Percentiles rank a stretch among this genome's conserved stretches.
phyloP scores from a whole-genome alignment of 768 basidiomycete species.

The Brasilioporus rufonigricans region DNA sequence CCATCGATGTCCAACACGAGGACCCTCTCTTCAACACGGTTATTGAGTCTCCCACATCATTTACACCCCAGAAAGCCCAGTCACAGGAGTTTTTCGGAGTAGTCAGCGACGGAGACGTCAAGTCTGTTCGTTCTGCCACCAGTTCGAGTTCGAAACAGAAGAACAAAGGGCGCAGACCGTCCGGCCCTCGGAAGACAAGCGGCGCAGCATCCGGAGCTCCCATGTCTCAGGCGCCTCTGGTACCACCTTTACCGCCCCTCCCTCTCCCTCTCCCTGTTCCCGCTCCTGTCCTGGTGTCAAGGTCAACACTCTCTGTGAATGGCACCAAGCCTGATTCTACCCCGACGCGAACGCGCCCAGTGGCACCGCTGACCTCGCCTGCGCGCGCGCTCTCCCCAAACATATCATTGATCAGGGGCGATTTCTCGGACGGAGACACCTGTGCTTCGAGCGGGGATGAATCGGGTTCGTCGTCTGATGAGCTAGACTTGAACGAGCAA shows the following conservation, averaged over 20 bases:
- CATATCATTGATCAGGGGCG: conserved; percentile 19
- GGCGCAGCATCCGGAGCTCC: conserved; percentile 64
- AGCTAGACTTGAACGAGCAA: conserved; percentile 40
- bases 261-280: conserved; percentile 19
- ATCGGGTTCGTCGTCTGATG: conserved; percentile 34
- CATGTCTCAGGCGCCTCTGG: conserved; percentile 57
- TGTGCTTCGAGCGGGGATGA: conserved; percentile 28
- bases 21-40: conserved; percentile 10
- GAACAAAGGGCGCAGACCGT: conserved; percentile 13
- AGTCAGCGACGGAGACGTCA: conserved; percentile 24
- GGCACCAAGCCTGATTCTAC: conserved; percentile 11
- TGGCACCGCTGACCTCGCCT: conserved; percentile 10
- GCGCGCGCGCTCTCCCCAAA: conserved; percentile 15
- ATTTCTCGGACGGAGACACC: conserved; percentile 30
- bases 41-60: conserved; percentile 24
- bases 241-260: conserved; percentile 32
- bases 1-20: conserved; percentile 21
- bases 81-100: conserved; percentile 18
- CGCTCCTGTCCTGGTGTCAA: conserved; percentile 16
- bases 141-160: conserved; percentile 30
- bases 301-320: conserved; percentile 15
- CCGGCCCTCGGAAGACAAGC: conserved; percentile 38
- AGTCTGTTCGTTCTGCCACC: conserved; percentile 23
- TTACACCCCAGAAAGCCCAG: conserved; percentile 6
- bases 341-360: neutral